phyloP scores from a whole-genome alignment of 2,329 filamentous ascomycete species.

The Erysiphe pulchra region DNA sequence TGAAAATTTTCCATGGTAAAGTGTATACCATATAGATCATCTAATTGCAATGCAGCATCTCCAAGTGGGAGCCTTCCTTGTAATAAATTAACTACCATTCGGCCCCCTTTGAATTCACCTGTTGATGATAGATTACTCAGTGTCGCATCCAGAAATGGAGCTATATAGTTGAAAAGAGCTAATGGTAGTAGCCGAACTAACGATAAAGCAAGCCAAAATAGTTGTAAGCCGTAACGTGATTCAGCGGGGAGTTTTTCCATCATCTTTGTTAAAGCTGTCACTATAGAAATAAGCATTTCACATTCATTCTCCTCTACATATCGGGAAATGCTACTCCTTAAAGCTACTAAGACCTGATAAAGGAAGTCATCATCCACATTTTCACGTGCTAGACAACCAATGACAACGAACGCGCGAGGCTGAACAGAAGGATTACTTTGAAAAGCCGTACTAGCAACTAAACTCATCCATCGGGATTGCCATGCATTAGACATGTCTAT shows the following conservation, averaged over 20 bases:
- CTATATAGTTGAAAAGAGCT: constrained; percentile 37
- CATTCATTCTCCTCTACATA: constrained; percentile 37
- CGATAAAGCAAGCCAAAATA: constrained; percentile 46
- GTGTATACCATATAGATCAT: constrained; percentile 38
- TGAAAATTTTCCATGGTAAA: constrained; percentile 40
- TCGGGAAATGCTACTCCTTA: constrained; percentile 36
- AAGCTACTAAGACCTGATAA: constrained; percentile 43
- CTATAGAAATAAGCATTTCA: constrained; percentile 43
- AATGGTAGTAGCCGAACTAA: constrained; percentile 36
- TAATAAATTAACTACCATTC: constrained; percentile 32
- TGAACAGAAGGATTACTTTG: constrained; percentile 49
- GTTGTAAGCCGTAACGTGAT: constrained; percentile 40
- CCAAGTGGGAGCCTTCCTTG: constrained; percentile 34
- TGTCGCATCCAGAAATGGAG: constrained; percentile 37
- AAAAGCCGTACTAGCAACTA: constrained; percentile 46
- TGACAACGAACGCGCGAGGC: constrained; percentile 41
- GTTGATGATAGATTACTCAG: constrained; percentile 36
- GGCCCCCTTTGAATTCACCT: constrained; percentile 30
- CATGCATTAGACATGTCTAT: constrained; percentile 40
- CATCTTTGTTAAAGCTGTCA: constrained; percentile 43
- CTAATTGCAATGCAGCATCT: constrained; percentile 32
- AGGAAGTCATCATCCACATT: constrained; percentile 47
- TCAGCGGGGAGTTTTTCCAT: constrained; percentile 40
- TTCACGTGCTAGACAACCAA: constrained; percentile 45
- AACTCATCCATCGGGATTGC: constrained; percentile 48